Evolutionary conservation across 306 rosid genomes (phyloP).

Genomic region (Castanopsis chinensis): DNA sequence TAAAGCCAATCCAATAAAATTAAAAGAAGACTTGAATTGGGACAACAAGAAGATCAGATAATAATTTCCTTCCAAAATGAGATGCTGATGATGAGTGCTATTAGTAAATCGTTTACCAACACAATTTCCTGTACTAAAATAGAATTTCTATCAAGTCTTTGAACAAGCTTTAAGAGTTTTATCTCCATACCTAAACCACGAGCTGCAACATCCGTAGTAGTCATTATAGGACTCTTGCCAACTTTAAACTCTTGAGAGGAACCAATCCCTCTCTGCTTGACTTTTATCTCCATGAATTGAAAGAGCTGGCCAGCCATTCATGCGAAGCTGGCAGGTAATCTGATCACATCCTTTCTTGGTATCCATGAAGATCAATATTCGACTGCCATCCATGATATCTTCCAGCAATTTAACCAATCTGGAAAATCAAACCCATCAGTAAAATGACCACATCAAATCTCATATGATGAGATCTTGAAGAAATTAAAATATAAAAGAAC

Average conservation of each 20-base stretch:
- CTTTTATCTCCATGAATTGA: slow-evolving; percentile 98
- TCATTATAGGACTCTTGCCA: slow-evolving; percentile 99
- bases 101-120: not conserved
- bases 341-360: slow-evolving; percentile 98
- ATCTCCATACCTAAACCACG: slow-evolving; percentile 81
- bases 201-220: slow-evolving; percentile 98
- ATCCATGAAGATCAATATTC: slow-evolving; percentile 94
- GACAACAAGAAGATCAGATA: not conserved
- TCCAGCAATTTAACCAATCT: slow-evolving; percentile 95
- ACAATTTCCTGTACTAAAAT: slow-evolving; percentile 13
- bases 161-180: slow-evolving; percentile 1
- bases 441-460: not conserved
- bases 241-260: slow-evolving; percentile 87
- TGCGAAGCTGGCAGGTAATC: slow-evolving; percentile 89
- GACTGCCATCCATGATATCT: slow-evolving; percentile 98
- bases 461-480: slow-evolving; percentile 3
- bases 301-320: slow-evolving; percentile 99
- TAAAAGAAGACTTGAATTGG: not conserved
- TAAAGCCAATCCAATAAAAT: not conserved
- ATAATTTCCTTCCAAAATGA: not conserved
- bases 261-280: slow-evolving; percentile 99
- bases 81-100: not conserved
- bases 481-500: slow-evolving; percentile 6
- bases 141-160: slow-evolving; percentile 18
- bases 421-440: slow-evolving; percentile 27